These are phyloP conservation scores for Paramecium sonneborni DNA, from an alignment of 73 alveolate genomes.

Conservation along the genomic window DNA sequence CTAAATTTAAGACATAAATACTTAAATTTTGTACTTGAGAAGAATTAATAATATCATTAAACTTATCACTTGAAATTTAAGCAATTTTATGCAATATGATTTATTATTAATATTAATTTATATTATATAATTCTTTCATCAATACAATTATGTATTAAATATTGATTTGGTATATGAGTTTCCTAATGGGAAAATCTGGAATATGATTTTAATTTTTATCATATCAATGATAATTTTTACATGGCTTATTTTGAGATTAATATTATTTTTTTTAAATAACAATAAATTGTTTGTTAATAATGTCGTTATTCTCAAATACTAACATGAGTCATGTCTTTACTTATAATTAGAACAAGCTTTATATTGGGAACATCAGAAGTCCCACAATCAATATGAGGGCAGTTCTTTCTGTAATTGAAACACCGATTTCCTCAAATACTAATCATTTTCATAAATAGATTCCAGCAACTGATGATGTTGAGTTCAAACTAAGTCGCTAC, in stretches of 20 bases:
- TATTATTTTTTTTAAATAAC: not conserved
- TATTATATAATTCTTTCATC: not conserved
- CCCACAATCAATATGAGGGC: not conserved
- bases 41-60: not conserved
- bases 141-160: not conserved
- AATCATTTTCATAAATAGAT: not conserved
- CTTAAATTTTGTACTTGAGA: constrained; percentile 54
- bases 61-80: constrained; percentile 15
- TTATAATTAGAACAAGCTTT: not conserved
- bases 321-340: constrained; percentile 18
- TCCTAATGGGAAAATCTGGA: not conserved
- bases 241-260: not conserved
- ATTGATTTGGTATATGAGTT: not conserved
- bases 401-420: not conserved
- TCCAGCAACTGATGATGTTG: not conserved
- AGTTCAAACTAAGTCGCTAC: not conserved
- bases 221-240: not conserved
- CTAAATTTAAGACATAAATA: not conserved
- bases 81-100: not conserved
- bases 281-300: constrained; percentile 28
- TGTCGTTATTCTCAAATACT: constrained; percentile 19
- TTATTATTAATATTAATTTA: not conserved
- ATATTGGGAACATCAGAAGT: not conserved
- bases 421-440: not conserved
- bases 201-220: constrained; percentile 15